Evolutionary conservation across 2,329 filamentous ascomycete genomes (phyloP).

Genomic region (Myotisia sp.): DNA sequence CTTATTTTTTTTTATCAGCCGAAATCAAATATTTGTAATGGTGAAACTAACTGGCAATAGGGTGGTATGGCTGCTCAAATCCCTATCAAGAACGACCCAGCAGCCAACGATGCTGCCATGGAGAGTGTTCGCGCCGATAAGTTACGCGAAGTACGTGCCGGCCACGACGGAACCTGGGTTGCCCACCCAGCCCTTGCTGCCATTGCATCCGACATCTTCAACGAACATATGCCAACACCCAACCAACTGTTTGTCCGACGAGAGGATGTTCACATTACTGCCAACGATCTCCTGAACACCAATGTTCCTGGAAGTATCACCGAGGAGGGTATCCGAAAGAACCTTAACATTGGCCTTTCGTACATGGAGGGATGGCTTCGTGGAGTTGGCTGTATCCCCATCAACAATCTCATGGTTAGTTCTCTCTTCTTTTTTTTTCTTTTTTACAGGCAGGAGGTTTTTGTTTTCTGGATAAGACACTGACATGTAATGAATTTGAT

Average conservation of each 20-base stretch:
- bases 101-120: conserved; percentile 89
- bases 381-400: conserved; percentile 87
- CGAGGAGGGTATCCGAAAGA: conserved; percentile 91
- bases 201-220: conserved; percentile 88
- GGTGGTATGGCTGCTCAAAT: conserved; percentile 98
- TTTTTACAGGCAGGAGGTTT: too few species aligned
- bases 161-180: conserved; percentile 95
- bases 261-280: conserved; percentile 73
- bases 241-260: conserved; percentile 89
- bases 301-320: conserved; percentile 87
- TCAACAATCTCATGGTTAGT: conserved; percentile 81
- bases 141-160: conserved; percentile 84
- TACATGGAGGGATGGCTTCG: conserved; percentile 99
- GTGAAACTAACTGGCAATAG: conserved; percentile 12
- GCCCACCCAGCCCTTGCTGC: conserved; percentile 82
- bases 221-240: conserved; percentile 95
- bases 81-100: conserved; percentile 87
- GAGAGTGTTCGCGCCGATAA: conserved; percentile 86
- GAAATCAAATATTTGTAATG: too few species aligned
- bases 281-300: conserved; percentile 93
- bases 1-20: too few species aligned
- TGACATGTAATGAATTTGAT: conserved; percentile 4
- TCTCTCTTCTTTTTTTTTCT: background rate
- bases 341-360: conserved; percentile 85
- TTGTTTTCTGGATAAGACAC: background rate